Percentiles rank a stretch among this genome's conserved stretches.
phyloP scores from a whole-genome alignment of 2,329 filamentous ascomycete species.

The Leptographium wingfieldii region DNA sequence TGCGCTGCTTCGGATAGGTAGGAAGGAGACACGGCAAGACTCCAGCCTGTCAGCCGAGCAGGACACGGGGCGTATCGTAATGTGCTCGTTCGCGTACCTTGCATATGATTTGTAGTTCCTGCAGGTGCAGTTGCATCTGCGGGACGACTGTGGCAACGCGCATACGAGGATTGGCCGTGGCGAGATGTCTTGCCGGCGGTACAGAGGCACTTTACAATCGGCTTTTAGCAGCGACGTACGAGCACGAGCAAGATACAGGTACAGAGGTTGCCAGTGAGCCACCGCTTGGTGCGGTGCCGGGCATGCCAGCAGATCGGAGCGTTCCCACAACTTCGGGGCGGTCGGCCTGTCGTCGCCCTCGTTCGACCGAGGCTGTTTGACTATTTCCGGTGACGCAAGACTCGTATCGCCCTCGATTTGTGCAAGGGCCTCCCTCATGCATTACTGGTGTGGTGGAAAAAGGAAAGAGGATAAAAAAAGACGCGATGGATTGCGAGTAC shows the following conservation, averaged over 20 bases:
- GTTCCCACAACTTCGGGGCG: neutral
- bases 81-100: neutral
- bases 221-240: neutral
- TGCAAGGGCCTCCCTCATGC: neutral
- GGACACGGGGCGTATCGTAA: neutral
- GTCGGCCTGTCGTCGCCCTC: neutral
- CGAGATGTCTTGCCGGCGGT: too few relatives aligned
- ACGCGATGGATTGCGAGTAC: neutral
- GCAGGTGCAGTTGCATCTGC: neutral
- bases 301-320: conserved; percentile 3
- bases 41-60: too few relatives aligned
- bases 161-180: neutral
- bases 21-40: neutral
- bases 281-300: neutral
- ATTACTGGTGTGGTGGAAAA: neutral
- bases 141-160: neutral
- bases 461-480: neutral
- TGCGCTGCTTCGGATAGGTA: neutral
- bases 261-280: neutral
- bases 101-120: conserved; percentile 2
- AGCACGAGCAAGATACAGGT: neutral
- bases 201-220: too few relatives aligned
- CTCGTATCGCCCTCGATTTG: neutral
- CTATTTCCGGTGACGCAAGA: neutral
- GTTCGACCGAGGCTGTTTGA: neutral